Conservation (phyloP, 495 filamentous ascomycete species). For the Sphaerosporella brunnea region DNA sequence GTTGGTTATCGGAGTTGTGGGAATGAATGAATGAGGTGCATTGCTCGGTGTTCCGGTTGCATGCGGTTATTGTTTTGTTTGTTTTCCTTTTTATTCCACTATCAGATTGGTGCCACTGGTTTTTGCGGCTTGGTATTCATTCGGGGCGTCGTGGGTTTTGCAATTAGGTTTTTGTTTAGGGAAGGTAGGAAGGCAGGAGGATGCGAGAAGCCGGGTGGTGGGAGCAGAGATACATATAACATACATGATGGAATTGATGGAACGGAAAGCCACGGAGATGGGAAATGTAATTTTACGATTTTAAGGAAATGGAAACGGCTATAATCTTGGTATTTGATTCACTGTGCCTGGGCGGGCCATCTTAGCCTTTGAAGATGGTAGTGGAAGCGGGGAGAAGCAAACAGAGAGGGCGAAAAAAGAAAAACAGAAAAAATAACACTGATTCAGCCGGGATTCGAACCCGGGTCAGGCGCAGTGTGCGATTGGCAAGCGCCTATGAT, state of each 20-base stretch:
- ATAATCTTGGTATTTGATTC: background rate
- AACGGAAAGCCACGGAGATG: too few relatives aligned
- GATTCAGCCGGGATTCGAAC: conserved; percentile 23
- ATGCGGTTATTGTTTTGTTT: background rate
- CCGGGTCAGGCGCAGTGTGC: conserved; percentile 18
- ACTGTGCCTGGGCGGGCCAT: background rate
- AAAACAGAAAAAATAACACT: background rate
- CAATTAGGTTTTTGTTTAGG: too few relatives aligned
- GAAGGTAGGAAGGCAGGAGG: too few relatives aligned
- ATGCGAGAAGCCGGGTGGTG: too few relatives aligned
- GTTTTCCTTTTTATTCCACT: background rate
- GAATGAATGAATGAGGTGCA: background rate
- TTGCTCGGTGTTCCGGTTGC: background rate
- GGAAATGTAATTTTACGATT: too few relatives aligned
- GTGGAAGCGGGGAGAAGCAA: too few relatives aligned
- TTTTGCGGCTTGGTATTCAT: background rate
- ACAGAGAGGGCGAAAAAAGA: background rate
- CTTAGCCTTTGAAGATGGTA: too few relatives aligned
- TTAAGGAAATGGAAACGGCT: background rate
- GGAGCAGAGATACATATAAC: too few relatives aligned
- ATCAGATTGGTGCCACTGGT: background rate
- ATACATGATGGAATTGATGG: too few relatives aligned
- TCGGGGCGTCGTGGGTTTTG: too few relatives aligned
- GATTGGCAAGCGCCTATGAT: conserved; percentile 21
- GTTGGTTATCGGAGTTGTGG: background rate